Evolutionary conservation across 768 basidiomycete genomes (phyloP).

Genomic region (Suillus variegatus): DNA sequence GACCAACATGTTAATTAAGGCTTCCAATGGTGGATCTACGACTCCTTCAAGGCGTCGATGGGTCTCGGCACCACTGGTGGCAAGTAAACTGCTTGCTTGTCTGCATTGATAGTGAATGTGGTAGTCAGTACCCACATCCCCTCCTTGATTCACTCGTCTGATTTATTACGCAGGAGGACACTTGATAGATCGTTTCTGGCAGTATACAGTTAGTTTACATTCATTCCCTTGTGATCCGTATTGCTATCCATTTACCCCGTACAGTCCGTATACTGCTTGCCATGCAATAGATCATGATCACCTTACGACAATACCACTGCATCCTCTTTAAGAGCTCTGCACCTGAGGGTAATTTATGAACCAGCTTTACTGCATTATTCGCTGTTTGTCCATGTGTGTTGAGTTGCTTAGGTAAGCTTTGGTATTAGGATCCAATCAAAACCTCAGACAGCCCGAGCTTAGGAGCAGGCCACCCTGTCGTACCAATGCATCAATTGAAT

Average conservation of each 20-base stretch:
- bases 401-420: no score
- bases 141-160: neutral
- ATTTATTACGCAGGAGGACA: conserved; percentile 13
- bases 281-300: conserved; percentile 11
- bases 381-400: neutral
- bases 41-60: conserved; percentile 81
- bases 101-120: neutral
- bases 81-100: conserved; percentile 52
- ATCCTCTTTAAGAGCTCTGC: neutral
- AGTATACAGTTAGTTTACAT: conserved; percentile 12
- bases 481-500: no score
- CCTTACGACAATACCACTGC: neutral
- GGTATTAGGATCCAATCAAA: no score
- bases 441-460: no score
- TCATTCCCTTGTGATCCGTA: conserved; percentile 4
- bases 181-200: conserved; percentile 13
- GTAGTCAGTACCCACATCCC: neutral
- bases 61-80: conserved; percentile 88
- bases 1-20: conserved; percentile 39
- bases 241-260: conserved; percentile 7
- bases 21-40: conserved; percentile 96
- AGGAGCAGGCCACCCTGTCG: no score
- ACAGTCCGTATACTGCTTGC: conserved; percentile 1
- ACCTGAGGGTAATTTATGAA: neutral
- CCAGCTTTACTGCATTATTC: neutral